A percentile compares a stretch with the other conserved stretches of the same genome.
Conservation (phyloP, 2,329 filamentous ascomycete species). For the Fusarium drepaniforme region DNA sequence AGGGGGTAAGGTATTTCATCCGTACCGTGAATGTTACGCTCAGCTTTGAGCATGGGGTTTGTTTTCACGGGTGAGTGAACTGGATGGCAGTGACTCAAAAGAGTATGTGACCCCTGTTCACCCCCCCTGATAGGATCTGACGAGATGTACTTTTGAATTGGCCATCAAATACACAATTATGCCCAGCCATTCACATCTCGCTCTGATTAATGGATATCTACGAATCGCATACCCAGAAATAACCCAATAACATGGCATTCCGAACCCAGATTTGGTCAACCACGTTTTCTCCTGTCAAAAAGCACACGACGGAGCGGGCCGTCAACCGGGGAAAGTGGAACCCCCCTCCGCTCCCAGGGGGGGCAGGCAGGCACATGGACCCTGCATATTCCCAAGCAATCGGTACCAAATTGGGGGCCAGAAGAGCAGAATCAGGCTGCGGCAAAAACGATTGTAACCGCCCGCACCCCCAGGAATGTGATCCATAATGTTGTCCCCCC, state of each 20-base stretch:
- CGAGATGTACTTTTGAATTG: not conserved
- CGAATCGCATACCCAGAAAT: not conserved
- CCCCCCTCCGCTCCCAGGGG: not conserved
- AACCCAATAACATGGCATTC: not conserved
- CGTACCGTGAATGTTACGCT: not conserved
- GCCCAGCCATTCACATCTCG: not conserved
- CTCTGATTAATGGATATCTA: not conserved
- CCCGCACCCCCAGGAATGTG: not conserved
- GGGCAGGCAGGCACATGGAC: not conserved
- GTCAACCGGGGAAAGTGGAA: not conserved
- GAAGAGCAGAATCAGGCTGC: not conserved
- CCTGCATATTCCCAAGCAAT: not conserved
- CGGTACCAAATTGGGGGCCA: not conserved
- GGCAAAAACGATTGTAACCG: not conserved
- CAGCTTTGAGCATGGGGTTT: not conserved
- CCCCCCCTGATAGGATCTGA: not conserved
- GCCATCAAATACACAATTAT: not conserved
- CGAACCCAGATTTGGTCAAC: not conserved
- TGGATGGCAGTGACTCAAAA: not conserved
- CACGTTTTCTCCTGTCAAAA: not conserved
- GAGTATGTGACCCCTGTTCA: not conserved
- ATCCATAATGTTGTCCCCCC: not conserved
- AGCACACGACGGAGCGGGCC: not conserved
- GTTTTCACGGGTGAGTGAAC: not conserved
- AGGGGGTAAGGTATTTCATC: not conserved